Evolutionary conservation across 1,284 basidiomycete genomes (phyloP), one percentile per base, ranked within the genome.

Genomic region (Takashimella tepidaria): DNA sequence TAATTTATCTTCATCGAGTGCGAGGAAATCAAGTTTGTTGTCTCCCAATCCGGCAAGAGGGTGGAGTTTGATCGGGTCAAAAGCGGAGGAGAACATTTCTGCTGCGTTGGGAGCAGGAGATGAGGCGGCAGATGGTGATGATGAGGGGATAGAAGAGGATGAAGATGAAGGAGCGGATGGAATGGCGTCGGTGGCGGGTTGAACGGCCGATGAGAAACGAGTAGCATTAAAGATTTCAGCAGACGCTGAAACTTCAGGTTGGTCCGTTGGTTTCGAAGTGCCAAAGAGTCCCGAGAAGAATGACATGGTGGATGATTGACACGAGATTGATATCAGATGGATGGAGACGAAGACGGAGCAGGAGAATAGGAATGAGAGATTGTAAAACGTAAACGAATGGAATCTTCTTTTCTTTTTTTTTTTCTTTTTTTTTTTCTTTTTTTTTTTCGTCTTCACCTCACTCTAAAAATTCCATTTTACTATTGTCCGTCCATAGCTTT

Each of bases 1-100:
- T 69, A 87, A 84, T 80, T 95, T 91, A 79, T 93, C 89, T 78
- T 98, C 89, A 66, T 98, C 90, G 59, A 98, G 81, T 68, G 89
- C 80, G 57, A 98, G 79, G 78, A 95, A 93, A 78, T 96, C 92
- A 64, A 96, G 79, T 77, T 90, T 87, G 75, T 88, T 87, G 48
- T 74, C 73, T 60, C 88, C 85, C 56, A 96, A 79, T 50, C 86
- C 85, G 46, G 92, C 91, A 70, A 96, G 79, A 56, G 92, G 92
- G 73, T 97, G 92, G 56, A 96, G 80, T 77, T 84, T 85, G 55
- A 89, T 82, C 49, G 91, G 88, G 78, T 95, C 92, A 77, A 91
- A 92, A 4, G 86, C 82, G 65, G 84, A 84, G 70, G 85, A 79
- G 64, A 95, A 85, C 62, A 93, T 79, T 78, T 91, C 89, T 54